These are phyloP conservation scores for Nakazawaea siamensis DNA, from an alignment of 805 yeast genomes.

Conservation along the genomic window DNA sequence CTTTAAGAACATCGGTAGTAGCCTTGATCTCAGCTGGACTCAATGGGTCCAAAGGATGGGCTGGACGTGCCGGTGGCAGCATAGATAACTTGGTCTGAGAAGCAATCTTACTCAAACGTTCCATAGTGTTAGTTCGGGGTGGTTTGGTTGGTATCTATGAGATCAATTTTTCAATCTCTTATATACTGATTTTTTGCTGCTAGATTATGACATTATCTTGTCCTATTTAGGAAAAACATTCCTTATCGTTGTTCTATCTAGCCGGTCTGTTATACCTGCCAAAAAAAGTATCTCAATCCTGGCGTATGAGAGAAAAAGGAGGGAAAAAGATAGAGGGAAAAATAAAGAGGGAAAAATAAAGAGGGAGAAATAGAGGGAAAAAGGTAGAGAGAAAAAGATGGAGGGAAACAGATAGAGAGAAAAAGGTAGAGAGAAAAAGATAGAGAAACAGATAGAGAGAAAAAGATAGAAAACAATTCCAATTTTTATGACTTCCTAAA, in stretches of 20 bases:
- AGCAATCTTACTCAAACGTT: constrained; percentile 59
- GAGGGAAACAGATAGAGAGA: too few relatives aligned
- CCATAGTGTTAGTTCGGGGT: constrained; percentile 29
- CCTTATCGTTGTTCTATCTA: not conserved
- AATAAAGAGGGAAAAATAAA: too few relatives aligned
- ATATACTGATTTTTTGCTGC: not conserved
- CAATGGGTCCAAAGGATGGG: constrained; percentile 69
- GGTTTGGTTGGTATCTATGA: not conserved
- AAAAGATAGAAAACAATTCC: too few relatives aligned
- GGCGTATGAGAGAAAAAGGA: too few relatives aligned
- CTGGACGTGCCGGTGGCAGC: constrained; percentile 45
- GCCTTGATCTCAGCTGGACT: constrained; percentile 53
- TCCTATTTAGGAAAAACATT: constrained; percentile 4
- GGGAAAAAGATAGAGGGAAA: too few relatives aligned
- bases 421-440: too few relatives aligned
- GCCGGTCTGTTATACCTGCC: not conserved
- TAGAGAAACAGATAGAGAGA: too few relatives aligned
- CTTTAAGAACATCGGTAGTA: constrained; percentile 44
- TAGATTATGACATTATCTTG: constrained; percentile 3
- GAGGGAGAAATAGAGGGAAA: too few relatives aligned
- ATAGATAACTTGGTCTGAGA: constrained; percentile 49
- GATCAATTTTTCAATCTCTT: not conserved
- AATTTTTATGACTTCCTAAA: too few relatives aligned
- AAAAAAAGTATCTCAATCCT: too few relatives aligned
- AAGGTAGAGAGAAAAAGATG: too few relatives aligned